Evolutionary conservation across 1,139 yeast species (phyloP), one percentile per base, ranked within the genome.

Genomic region (Geotrichum bryndzae): DNA sequence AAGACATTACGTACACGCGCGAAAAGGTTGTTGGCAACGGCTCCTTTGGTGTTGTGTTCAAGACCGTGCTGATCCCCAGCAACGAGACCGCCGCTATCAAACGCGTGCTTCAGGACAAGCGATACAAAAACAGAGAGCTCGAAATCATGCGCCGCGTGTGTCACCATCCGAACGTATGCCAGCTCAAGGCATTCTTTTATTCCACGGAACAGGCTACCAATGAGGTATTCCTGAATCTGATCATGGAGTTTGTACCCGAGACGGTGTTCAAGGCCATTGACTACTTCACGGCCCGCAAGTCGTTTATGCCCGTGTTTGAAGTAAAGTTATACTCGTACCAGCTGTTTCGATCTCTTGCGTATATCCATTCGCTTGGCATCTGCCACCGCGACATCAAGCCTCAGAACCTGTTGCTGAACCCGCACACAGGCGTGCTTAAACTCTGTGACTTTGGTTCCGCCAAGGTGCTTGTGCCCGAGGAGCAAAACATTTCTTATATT

Each of bases 371-470:
- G 13, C 84, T 84, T 68, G 96, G 96, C 33, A 94, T 95, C 68
- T 94, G 99, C 76, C 99, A 94, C 76, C 85, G 99, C 73, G 99
- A 94, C 76, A 94, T 94, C 69, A 94, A 94, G 74, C 99, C 99
- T 2, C 98, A 95, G 72, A 94, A 94, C 76, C 80, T 94, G 65
- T 80, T 94, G 70, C 88, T 94, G 66, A 94, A 94, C 74, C 96
- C 97, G 31, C 82, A 84, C 56, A 82, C 87, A 10, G 96, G 96
- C 15, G 84, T 88, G 62, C 82, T 95, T 68, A 94, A 94, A 76
- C 83, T 94, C 58, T 94, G 99, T 76, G 99, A 94, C 77, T 94
- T 94, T 75, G 99, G 99, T n/a, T 86, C 95, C n/a, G 99, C 99
- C 38, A 94, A 94, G 75, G 87, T 89, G 63, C 81, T 94, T 65